A percentile compares a stretch with the other conserved stretches of the same genome.
These are phyloP conservation scores for Trichophyton simii DNA, from an alignment of 2,329 filamentous ascomycete genomes.

Conservation along the genomic window DNA sequence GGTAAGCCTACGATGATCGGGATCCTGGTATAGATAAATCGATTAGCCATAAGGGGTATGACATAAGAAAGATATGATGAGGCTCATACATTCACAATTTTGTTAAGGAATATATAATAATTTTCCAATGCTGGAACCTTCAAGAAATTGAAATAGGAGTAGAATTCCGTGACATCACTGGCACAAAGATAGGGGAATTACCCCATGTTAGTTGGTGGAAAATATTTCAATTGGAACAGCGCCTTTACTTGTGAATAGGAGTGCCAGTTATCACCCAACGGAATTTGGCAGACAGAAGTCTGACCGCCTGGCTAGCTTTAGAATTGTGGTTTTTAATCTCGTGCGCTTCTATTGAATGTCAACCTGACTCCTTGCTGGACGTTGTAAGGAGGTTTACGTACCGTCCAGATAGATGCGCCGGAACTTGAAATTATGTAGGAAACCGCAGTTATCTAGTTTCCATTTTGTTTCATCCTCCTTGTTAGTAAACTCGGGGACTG, in stretches of 20 bases:
- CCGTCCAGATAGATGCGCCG: constrained; percentile 32
- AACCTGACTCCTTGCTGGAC: neutral
- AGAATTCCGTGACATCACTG: constrained; percentile 28
- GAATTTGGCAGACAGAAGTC: constrained; percentile 23
- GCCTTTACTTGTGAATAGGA: constrained; percentile 27
- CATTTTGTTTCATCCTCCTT: constrained; percentile 16
- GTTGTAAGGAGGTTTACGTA: constrained; percentile 12
- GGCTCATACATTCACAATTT: constrained; percentile 5
- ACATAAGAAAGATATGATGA: neutral
- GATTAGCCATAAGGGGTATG: neutral
- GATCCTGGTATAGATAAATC: constrained; percentile 8
- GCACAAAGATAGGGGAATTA: neutral
- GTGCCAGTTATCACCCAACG: constrained; percentile 32
- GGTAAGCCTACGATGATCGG: constrained; percentile 16
- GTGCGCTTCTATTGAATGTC: constrained; percentile 20
- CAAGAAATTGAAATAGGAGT: constrained; percentile 28
- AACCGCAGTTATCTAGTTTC: constrained; percentile 20
- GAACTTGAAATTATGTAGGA: constrained; percentile 26
- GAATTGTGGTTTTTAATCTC: constrained; percentile 26
- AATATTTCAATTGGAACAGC: neutral
- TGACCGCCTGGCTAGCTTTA: constrained; percentile 26
- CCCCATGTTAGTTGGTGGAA: neutral
- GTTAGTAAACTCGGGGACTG: constrained; percentile 11
- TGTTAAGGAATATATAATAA: constrained; percentile 11
- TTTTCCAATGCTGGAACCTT: constrained; percentile 19